phyloP scores from a whole-genome alignment of 2,329 filamentous ascomycete species.

The Claviceps paspali region DNA sequence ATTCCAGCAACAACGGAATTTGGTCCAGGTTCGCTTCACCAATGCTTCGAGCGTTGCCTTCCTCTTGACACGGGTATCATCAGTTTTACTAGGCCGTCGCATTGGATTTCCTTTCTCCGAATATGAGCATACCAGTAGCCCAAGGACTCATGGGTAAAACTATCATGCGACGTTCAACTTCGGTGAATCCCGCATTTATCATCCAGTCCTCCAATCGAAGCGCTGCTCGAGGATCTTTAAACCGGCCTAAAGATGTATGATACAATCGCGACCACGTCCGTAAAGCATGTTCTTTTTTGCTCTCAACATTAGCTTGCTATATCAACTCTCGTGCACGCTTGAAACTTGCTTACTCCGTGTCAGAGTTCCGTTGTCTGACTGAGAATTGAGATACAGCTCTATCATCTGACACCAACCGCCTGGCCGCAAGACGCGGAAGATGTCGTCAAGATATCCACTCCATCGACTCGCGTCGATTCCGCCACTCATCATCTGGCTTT shows the following conservation, averaged over 20 bases:
- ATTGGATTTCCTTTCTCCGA: background rate
- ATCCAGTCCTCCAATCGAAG: constrained; percentile 44
- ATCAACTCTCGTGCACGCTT: background rate
- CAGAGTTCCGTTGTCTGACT: constrained; percentile 72
- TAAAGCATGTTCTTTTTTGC: constrained; percentile 45
- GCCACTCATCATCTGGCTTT: constrained; percentile 57
- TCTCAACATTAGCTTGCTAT: constrained; percentile 3
- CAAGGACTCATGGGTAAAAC: constrained; percentile 55
- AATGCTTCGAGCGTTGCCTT: constrained; percentile 35
- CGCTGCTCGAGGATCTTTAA: constrained; percentile 52
- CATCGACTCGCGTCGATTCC: constrained; percentile 62
- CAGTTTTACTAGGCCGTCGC: background rate
- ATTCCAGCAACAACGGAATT: constrained; percentile 36
- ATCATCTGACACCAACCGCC: constrained; percentile 80
- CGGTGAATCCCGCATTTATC: constrained; percentile 47
- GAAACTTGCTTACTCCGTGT: constrained; percentile 34
- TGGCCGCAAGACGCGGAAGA: constrained; percentile 53
- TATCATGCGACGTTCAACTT: constrained; percentile 51
- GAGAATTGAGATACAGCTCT: constrained; percentile 74
- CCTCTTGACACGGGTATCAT: constrained; percentile 21
- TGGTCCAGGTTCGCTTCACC: constrained; percentile 39
- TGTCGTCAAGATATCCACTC: constrained; percentile 61
- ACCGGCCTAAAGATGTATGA: constrained; percentile 42
- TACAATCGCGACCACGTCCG: constrained; percentile 53
- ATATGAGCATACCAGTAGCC: constrained; percentile 38